Base-by-base conservation (phyloP, 2,329 filamentous ascomycete species). In the Thielaviopsis punctulata region DNA sequence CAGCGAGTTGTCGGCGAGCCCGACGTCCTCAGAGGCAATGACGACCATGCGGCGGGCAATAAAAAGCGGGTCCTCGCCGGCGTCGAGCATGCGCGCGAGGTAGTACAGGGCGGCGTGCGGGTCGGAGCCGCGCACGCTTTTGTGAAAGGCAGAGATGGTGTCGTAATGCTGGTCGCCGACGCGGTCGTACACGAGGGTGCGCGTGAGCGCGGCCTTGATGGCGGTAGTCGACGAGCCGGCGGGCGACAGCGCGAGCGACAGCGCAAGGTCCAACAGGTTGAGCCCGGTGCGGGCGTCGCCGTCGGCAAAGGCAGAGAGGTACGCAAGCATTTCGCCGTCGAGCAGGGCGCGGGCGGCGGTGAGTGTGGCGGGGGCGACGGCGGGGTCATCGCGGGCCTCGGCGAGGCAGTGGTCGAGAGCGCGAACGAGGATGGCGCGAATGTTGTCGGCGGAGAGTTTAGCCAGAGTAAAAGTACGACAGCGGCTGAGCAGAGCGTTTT, bases 101-200 rank as follows among this genome's bases (percentile, higher is more conserved):
- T 96, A 98, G 69, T 96, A 98, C 1, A 98, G 74, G 0, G 90
- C 77, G 0, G 90, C 92, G 64, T 96, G 85, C 0, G 90, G 66
- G 61, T 95, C 82, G 52, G 80, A 84, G 41, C 92, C 92, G 45
- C 92, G 84, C 9, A 96, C 82, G 2, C 88, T 88, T 62, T 98
- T 98, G 73, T 96, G 92, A 60, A 96, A 92, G 25, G 92, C 92
- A 1, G 86, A 94, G 61, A 98, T 96, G 51, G 86, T 92, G 63
- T 98, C 90, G 69, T 96, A 98, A 68, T 96, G 92, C 64, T 95
- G 87, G 66, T 98, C 92, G 50, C 92, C 90, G 0, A 85, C 86
- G 52, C 92, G 80, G 65, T 98, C 92, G 66, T 96, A 96, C 13
- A 96, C 88, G 1, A 96, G 72, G 0, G 90, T 96, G 63, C 89